Base-by-base conservation (phyloP, 352 stramenopile genomes). In the Pythium apleroticum region DNA sequence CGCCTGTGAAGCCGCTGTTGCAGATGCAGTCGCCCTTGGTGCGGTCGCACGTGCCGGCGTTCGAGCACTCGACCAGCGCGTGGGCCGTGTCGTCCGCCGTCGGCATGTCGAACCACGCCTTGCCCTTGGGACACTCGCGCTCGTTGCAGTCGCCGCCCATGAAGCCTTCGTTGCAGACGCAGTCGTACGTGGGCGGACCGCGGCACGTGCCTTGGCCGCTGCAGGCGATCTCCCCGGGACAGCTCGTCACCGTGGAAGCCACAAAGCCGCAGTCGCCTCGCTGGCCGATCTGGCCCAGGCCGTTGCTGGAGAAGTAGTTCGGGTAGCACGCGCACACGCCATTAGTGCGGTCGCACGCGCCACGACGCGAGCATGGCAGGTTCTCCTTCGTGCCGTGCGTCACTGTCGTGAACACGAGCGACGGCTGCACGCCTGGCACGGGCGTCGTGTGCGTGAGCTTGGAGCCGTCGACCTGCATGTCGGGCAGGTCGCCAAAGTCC, bases 221-320 rank as follows among this genome's bases (percentile, higher is more conserved):
- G 52, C 84, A 93, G 2, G 84, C 81, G 52, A 91, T 87, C 52
- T 88, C 77, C 24, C 80, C 84, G 0, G 84, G 84, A 69, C 84
- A 93, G 24, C 69, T 73, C 31, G 81, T 90, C 54, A 93, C 77
- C 0, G 78, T 78, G 12, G 63, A 64, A 8, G 66, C 72, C 64
- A 91, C 81, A 65, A 84, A 94, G 6, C 95, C 96, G 65, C 96
- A 98, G 78, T 98, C 95, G 17, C 94, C 95, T 19, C 93, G 80
- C 64, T 82, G 80, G 3, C 94, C 92, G 37, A 91, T 88, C 22
- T 72, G 81, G 27, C 81, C 93, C 35, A 89, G 80, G 3, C 86
- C 88, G 52, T 93, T 80, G 69, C 84, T 90, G 14, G 81, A 92
- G 58, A 93, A 95, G 45, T 90, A 98, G 57, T 85, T 89, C 11